Evolutionary conservation across 768 basidiomycete genomes (phyloP), one percentile per base, ranked within the genome.

Genomic region (Podaxis carcinomalis): DNA sequence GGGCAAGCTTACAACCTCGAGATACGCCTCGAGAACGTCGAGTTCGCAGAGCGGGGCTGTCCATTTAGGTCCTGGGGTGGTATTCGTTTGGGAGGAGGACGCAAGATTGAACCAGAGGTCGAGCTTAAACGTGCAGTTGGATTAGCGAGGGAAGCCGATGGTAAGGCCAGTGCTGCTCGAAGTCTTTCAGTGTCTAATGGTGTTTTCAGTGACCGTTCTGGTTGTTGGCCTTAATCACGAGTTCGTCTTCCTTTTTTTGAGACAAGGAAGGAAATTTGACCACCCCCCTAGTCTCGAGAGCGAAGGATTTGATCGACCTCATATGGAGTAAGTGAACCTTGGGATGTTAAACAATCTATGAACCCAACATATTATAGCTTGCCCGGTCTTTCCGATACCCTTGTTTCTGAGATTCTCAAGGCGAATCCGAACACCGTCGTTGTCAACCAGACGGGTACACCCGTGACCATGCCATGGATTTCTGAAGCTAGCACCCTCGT

Each of bases 381-480:
- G 23, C 84, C 84, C 16, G 80, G 82, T 2, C 67, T 73, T 10
- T 80, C 79, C 4, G 80, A 86, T 69, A 70, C 74, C 21, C 78
- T 87, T n/a, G 80, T 86, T 23, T 61, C 69, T 1, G 74, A 75
- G 32, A 77, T 86, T 4, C 68, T 82, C 21, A 63, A 68, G 4
- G 83, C 79, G n/a, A 84, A 85, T 66, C 75, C 80, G 0, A 82
- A 80, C 37, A 83, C 83, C 1, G 65, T 87, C 23, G 74, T 88
- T 21, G 79, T 86, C 47, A 84, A 81, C 59, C 85, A 88, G 68
- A 79, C 80, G 7, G 82, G 81, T 6, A 73, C 81, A 21, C 79
- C 83, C 1, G 79, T 84, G 21, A 69, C 77, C 21, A 82, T 86
- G 78, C 81, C 83, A 23, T 86, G 83, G 82, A 69, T 80, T n/a